These are phyloP conservation scores for Lunasporangiospora selenospora DNA, from an alignment of 192 early-diverging fungal species.

Conservation along the genomic window DNA sequence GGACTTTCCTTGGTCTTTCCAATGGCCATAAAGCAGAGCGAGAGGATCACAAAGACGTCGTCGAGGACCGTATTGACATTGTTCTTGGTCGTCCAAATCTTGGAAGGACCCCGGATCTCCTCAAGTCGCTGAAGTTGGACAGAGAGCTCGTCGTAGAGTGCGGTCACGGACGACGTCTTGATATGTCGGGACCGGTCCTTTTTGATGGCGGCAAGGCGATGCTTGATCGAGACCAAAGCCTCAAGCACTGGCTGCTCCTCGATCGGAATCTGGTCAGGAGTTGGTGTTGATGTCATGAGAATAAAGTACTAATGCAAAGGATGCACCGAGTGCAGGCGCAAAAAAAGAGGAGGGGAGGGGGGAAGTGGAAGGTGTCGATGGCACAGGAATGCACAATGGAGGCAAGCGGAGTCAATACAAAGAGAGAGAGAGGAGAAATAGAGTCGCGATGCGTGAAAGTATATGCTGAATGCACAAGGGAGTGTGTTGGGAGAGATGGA, in stretches of 20 bases:
- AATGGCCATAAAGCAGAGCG: constrained; percentile 77
- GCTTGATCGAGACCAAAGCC: constrained; percentile 68
- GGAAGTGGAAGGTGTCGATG: not conserved
- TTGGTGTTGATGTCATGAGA: constrained; percentile 39
- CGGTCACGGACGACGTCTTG: constrained; percentile 66
- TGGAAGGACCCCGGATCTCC: constrained; percentile 47
- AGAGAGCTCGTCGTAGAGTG: constrained; percentile 68
- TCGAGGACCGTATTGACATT: constrained; percentile 74
- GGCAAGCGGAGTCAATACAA: no score
- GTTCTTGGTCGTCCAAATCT: constrained; percentile 46
- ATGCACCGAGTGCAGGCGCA: no score
- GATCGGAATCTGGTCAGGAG: constrained; percentile 46
- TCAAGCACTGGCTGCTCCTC: constrained; percentile 73
- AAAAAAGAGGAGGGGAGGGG: not conserved
- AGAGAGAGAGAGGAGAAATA: not conserved
- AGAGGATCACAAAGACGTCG: constrained; percentile 78
- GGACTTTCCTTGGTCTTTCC: constrained; percentile 81
- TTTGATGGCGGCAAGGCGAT: constrained; percentile 75
- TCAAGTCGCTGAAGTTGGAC: constrained; percentile 52
- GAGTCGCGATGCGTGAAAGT: no score
- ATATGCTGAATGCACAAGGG: no score
- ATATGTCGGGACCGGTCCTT: constrained; percentile 75
- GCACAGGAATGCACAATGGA: no score
- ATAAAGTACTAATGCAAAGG: not conserved
- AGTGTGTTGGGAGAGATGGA: no score